Conservation (phyloP, 1,284 basidiomycete genomes). For the Boletus semigastroideus region DNA sequence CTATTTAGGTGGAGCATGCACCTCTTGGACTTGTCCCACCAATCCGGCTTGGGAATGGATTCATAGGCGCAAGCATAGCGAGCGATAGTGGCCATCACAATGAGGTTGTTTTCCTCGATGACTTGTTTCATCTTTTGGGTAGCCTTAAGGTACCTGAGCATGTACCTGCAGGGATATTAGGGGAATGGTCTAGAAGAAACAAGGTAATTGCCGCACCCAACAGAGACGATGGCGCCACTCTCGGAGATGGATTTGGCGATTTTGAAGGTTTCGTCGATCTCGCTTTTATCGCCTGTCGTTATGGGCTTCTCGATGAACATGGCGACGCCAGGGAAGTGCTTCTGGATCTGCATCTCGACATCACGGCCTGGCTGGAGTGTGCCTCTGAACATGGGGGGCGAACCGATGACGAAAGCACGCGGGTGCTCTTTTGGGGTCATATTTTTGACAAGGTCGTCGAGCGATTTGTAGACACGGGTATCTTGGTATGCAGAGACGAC, state of each 20-base stretch:
- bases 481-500: constrained; percentile 92
- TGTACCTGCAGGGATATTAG: constrained; percentile 53
- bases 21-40: constrained; percentile 98
- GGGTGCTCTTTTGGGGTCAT: constrained; percentile 62
- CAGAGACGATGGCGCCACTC: constrained; percentile 79
- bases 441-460: constrained; percentile 83
- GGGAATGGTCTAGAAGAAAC: not conserved
- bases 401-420: constrained; percentile 86
- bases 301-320: constrained; percentile 96
- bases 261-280: constrained; percentile 66
- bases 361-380: constrained; percentile 77
- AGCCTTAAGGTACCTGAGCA: constrained; percentile 91
- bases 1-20: constrained; percentile 41
- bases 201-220: constrained; percentile 58
- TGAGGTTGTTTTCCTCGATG: constrained; percentile 91
- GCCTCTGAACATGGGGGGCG: constrained; percentile 92
- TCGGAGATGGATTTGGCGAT: constrained; percentile 70
- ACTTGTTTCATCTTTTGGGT: constrained; percentile 99
- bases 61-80: constrained; percentile 95
- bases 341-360: constrained; percentile 88
- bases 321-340: constrained; percentile 87
- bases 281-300: constrained; percentile 75
- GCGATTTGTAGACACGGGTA: constrained; percentile 84
- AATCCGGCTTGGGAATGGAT: constrained; percentile 86
- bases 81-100: constrained; percentile 97